phyloP scores from a whole-genome alignment of 1,139 yeast genomes.

The Suhomyces anneliseae region DNA sequence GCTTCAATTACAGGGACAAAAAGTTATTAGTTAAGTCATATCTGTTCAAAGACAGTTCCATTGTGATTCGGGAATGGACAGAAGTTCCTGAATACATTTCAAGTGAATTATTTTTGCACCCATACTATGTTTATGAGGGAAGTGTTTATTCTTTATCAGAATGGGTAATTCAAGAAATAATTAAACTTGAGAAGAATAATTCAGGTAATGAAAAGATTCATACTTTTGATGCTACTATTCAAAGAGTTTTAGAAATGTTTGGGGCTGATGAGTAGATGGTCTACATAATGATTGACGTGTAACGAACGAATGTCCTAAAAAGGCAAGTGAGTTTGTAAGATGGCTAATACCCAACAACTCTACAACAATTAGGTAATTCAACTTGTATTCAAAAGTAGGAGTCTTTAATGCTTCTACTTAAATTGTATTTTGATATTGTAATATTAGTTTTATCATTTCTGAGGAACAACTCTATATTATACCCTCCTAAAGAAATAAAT shows the following conservation, averaged over 20 bases:
- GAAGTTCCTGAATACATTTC: conserved; percentile 8
- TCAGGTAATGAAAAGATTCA: conserved; percentile 6
- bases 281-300: neutral
- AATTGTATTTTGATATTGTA: too few relatives aligned
- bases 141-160: conserved; percentile 11
- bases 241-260: conserved; percentile 10
- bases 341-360: too few relatives aligned
- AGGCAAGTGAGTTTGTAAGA: too few relatives aligned
- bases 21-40: conserved; percentile 7
- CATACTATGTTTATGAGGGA: conserved; percentile 6
- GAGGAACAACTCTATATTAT: too few relatives aligned
- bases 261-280: neutral
- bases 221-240: conserved; percentile 9
- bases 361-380: too few relatives aligned
- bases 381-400: too few relatives aligned
- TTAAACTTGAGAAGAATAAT: conserved; percentile 2
- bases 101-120: conserved; percentile 11
- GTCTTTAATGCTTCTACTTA: too few relatives aligned
- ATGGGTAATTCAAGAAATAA: conserved; percentile 7
- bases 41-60: conserved; percentile 1
- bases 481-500: too few relatives aligned
- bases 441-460: too few relatives aligned
- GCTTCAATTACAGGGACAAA: neutral
- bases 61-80: conserved; percentile 3
- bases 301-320: too few relatives aligned